Conservation (phyloP, 768 basidiomycete genomes). For the Tulasnella sp. region DNA sequence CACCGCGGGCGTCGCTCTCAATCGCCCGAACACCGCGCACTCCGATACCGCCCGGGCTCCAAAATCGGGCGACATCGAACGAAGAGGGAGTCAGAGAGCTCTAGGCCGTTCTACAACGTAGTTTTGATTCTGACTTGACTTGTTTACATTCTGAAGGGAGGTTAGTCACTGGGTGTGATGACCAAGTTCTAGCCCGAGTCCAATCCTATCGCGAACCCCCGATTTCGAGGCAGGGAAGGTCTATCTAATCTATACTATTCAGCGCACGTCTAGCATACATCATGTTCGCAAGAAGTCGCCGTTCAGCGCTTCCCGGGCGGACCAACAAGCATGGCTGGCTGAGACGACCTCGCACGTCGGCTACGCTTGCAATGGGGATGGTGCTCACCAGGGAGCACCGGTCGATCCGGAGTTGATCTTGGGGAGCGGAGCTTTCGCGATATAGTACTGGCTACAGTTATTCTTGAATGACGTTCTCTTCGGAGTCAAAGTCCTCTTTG, state of each 20-base stretch:
- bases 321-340: neutral
- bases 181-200: neutral
- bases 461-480: too few species aligned
- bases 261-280: neutral
- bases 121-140: neutral
- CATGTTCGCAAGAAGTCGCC: neutral
- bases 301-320: neutral
- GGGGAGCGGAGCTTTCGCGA: too few species aligned
- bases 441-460: too few species aligned
- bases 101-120: neutral
- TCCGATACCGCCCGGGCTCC: neutral
- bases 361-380: neutral
- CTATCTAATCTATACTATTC: neutral
- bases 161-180: neutral
- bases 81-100: neutral
- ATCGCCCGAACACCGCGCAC: neutral
- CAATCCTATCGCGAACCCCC: neutral
- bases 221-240: neutral
- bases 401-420: neutral
- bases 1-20: neutral
- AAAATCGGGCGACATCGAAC: neutral
- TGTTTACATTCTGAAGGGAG: neutral
- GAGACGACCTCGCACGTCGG: neutral
- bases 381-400: neutral
- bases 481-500: too few species aligned